phyloP scores from a whole-genome alignment of 345 rosid species.

The Aegle marmelos region DNA sequence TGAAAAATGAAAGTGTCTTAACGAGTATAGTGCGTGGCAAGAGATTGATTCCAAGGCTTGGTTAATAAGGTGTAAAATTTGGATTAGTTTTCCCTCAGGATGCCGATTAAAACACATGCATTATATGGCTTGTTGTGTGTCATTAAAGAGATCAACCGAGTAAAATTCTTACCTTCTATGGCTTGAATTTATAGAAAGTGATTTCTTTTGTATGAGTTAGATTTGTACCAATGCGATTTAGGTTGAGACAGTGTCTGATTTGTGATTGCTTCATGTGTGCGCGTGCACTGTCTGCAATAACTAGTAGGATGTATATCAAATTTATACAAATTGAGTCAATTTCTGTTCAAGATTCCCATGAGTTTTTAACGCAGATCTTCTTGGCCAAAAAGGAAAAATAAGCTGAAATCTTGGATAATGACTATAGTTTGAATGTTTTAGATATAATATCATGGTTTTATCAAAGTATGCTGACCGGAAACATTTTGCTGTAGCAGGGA shows the following conservation, averaged over 20 bases:
- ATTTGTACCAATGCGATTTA: neutral
- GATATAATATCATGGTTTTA: neutral
- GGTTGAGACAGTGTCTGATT: neutral
- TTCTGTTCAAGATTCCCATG: neutral
- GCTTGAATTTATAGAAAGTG: neutral
- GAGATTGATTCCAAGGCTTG: neutral
- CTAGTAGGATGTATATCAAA: neutral
- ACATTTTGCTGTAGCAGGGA: conserved; percentile 31
- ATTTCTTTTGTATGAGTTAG: neutral
- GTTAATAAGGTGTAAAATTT: neutral
- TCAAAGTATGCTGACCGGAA: neutral
- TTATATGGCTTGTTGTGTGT: neutral
- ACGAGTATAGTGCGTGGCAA: neutral
- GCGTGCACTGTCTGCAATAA: too few relatives aligned
- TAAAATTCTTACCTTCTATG: neutral
- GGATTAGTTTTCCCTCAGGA: neutral
- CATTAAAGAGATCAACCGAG: neutral
- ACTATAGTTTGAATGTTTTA: neutral
- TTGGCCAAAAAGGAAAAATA: neutral
- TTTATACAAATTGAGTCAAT: neutral
- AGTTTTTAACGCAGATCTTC: neutral
- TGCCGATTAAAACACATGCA: neutral
- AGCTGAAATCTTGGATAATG: neutral
- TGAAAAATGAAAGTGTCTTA: neutral
- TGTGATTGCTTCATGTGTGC: neutral